Conservation (phyloP, 1,284 basidiomycete genomes). For the Testicularia cyperi region DNA sequence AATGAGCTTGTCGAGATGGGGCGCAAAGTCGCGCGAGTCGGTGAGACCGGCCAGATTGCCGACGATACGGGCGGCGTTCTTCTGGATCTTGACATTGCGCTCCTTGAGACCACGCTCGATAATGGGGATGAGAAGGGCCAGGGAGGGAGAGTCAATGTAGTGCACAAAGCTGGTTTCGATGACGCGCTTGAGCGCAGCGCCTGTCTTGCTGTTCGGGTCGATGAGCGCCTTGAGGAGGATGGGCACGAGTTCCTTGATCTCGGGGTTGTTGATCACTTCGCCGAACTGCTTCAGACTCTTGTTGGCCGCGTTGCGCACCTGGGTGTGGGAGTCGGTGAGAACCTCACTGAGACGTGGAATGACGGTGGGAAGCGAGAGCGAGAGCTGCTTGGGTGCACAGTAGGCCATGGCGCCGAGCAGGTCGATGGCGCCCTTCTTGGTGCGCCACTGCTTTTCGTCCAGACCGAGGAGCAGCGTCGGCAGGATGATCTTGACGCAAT, state of each 20-base stretch:
- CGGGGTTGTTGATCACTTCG: constrained; percentile 66
- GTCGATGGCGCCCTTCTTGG: constrained; percentile 97
- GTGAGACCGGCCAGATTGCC: constrained; percentile 89
- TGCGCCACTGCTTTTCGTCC: constrained; percentile 98
- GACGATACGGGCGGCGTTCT: constrained; percentile 93
- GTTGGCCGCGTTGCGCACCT: constrained; percentile 91
- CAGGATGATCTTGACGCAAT: constrained; percentile 81
- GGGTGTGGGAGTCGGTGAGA: constrained; percentile 93
- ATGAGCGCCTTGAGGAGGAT: constrained; percentile 91
- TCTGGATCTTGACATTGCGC: constrained; percentile 88
- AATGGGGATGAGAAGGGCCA: constrained; percentile 95
- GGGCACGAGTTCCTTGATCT: constrained; percentile 90
- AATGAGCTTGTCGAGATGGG: constrained; percentile 82
- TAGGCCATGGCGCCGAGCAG: constrained; percentile 99
- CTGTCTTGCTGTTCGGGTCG: constrained; percentile 85
- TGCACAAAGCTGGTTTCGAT: constrained; percentile 96
- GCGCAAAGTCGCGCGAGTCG: constrained; percentile 94
- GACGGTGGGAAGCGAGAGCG: constrained; percentile 90
- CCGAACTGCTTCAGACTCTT: constrained; percentile 96
- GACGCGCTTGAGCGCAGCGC: constrained; percentile 76
- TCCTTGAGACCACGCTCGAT: constrained; percentile 90
- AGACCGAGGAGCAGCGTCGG: constrained; percentile 86
- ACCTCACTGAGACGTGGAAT: constrained; percentile 93
- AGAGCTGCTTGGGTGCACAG: constrained; percentile 92
- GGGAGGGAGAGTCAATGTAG: constrained; percentile 95